Evolutionary conservation across 768 basidiomycete species (phyloP).

Genomic region (Boletus subcaerulescens): DNA sequence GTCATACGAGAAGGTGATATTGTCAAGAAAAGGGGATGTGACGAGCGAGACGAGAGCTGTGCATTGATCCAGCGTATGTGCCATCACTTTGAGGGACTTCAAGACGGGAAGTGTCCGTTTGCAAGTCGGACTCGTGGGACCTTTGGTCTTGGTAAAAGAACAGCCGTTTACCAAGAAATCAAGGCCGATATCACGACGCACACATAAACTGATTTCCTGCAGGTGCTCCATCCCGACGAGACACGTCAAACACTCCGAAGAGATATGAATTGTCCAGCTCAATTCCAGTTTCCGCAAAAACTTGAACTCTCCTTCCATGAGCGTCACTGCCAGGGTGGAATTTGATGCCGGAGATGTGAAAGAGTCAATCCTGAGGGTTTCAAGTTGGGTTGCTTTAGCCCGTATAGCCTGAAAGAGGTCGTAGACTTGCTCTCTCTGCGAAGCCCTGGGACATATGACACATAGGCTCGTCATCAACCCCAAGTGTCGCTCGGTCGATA

Average conservation of each 20-base stretch:
- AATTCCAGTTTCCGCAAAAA: slow-evolving; percentile 24
- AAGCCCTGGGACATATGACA: slow-evolving; percentile 25
- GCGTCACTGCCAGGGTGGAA: slow-evolving; percentile 13
- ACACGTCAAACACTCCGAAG: slow-evolving; percentile 20
- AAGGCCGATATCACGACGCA: slow-evolving; percentile 18
- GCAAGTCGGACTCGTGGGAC: not conserved
- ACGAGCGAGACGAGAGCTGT: slow-evolving; percentile 24
- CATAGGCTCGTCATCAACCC: slow-evolving; percentile 19
- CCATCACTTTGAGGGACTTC: slow-evolving; percentile 22
- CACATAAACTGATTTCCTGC: slow-evolving; percentile 20
- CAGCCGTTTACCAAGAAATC: slow-evolving; percentile 12
- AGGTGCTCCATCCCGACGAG: slow-evolving; percentile 22
- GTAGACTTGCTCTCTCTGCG: slow-evolving; percentile 15
- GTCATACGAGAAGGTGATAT: slow-evolving; percentile 27
- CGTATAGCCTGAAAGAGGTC: slow-evolving; percentile 24
- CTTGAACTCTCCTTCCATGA: slow-evolving; percentile 16
- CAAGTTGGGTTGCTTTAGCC: slow-evolving; percentile 17
- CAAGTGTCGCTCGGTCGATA: slow-evolving; percentile 17
- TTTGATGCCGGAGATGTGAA: slow-evolving; percentile 14
- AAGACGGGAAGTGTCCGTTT: slow-evolving; percentile 22
- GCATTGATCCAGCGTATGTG: slow-evolving; percentile 29
- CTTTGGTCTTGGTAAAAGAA: not conserved
- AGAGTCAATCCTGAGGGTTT: slow-evolving; percentile 22
- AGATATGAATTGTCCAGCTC: slow-evolving; percentile 22
- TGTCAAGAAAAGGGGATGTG: slow-evolving; percentile 22